Base-by-base conservation (phyloP, 371 early-diverging fungal genomes). In the Capniomyces stellatus region DNA sequence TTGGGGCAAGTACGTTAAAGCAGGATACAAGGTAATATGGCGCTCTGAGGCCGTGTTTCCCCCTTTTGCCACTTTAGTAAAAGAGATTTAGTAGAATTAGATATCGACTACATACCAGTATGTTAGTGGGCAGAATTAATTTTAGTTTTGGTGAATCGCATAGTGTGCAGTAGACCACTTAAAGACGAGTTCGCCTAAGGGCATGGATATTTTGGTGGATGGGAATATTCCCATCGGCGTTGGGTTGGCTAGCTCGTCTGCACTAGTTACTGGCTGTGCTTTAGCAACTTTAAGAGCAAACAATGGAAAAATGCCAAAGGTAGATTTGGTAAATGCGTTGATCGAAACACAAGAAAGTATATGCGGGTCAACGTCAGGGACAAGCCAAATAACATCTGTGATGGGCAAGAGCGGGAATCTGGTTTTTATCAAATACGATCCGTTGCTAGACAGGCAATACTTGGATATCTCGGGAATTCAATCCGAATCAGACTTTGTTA, bases 331-430 rank as follows among this genome's bases (percentile, higher is more conserved):
- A n/a, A 70, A 79, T 40, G 74, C 81, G 40, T 82, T 87, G 12
- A 86, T 89, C 62, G 73, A 74, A 13, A 72, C 81, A 41, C 92
- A 92, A 61, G 79, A 82, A 15, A 79, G 82, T 58, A 81, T 82
- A 6, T 90, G 91, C 46, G 83, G 85, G 15, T 81, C 85, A 58
- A 72, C 76, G 31, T 90, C 87, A 21, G 82, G 75, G 29, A 92
- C 91, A 91, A 92, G 91, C 62, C 91, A 93, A 62, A 77, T 83
- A 29, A 82, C 79, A 51, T 87, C 87, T 18, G 76, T 91, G 28
- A 78, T 90, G 59, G 80, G 83, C 28, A 67, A 73, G 46, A 73
- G 72, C 47, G 75, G 75, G 29, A 75, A 77, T 28, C 87, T 88
- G 1, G 72, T 85, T 30, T 75, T 83, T 54, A 87, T 93, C 57